Base-by-base conservation (phyloP, 139 green algal genomes). In the Chlamydomonas schloesseri region DNA sequence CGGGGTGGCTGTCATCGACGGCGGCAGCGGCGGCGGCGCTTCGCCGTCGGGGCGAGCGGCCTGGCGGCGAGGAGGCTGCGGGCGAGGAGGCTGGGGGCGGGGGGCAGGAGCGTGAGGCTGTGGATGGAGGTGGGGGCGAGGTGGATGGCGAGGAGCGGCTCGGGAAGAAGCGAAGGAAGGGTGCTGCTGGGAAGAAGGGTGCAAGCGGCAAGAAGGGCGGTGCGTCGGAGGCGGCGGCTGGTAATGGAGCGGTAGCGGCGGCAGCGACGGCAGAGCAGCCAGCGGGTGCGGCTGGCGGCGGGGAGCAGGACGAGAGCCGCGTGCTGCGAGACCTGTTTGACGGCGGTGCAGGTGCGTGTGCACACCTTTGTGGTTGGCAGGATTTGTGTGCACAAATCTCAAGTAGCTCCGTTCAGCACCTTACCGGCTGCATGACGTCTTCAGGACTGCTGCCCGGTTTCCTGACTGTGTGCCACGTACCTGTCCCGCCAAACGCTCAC, bases 251-350 rank as follows among this genome's bases (percentile, higher is more conserved):
- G 37, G 68, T 33, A 65, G 72, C 73, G 9, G 87, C 31, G 36
- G 76, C 15, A 81, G 78, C 67, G 53, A 55, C 70, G 31, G 57
- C 34, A 42, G 53, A 0, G 75, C n/a, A 10, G 57, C 23, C 20
- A 13, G 24, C 57, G 58, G 33, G 34, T 33, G 20, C 34, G 57
- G 13, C 6, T 34, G 67, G 23, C 10, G 85, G 58, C 36, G 83
- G 57, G 33, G 82, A 47, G 21, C 75, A 18, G 29, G 84, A 85
- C 53, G 93, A 98, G 58, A 89, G 93, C 13, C 71, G 83, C 23
- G 95, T 99, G 37, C 86, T 99, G 87, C 68, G 90, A 62, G 93
- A 97, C n/a, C 88, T 99, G 71, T 98, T 99, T 90, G 97, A 96
- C n/a, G 94, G 91, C 26, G 87, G 88, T 10, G 93, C 87, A n/a